Evolutionary conservation across 345 rosid species (phyloP).

Genomic region (Aegle marmelos): DNA sequence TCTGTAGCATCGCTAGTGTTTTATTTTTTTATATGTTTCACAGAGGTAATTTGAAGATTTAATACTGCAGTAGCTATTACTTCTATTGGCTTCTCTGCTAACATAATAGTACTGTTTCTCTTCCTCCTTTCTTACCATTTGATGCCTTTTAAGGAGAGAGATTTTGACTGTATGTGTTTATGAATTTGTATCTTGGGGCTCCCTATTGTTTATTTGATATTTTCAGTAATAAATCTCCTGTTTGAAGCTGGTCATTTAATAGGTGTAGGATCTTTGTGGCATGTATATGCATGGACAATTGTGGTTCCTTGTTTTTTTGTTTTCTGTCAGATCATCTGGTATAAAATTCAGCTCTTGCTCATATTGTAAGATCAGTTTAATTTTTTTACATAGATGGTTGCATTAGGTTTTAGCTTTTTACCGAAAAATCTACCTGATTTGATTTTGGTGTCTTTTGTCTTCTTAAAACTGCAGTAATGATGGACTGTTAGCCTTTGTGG

Average conservation of each 20-base stretch:
- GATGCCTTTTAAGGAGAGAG: not conserved
- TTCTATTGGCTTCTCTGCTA: no score
- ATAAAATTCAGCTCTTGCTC: not conserved
- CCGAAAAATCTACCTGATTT: not conserved
- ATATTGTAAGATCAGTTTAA: not conserved
- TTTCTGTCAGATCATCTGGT: not conserved
- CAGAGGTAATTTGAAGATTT: not conserved
- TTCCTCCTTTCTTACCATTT: not conserved
- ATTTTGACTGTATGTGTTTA: not conserved
- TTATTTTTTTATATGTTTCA: not conserved
- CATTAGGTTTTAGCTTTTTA: not conserved
- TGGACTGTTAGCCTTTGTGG: conserved; percentile 90
- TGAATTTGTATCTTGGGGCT: not conserved
- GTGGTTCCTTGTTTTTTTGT: not conserved
- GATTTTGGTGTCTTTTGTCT: not conserved
- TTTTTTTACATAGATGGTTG: not conserved
- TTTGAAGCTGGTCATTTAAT: not conserved
- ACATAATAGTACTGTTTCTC: no score
- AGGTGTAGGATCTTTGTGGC: no score
- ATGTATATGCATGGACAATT: not conserved
- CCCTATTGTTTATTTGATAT: not conserved
- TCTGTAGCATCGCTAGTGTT: not conserved
- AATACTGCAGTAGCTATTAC: not conserved
- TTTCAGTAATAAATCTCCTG: not conserved
- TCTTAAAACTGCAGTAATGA: conserved; percentile 64